Base-by-base conservation (phyloP, 495 filamentous ascomycete genomes). In the Aspergillus campestris region DNA sequence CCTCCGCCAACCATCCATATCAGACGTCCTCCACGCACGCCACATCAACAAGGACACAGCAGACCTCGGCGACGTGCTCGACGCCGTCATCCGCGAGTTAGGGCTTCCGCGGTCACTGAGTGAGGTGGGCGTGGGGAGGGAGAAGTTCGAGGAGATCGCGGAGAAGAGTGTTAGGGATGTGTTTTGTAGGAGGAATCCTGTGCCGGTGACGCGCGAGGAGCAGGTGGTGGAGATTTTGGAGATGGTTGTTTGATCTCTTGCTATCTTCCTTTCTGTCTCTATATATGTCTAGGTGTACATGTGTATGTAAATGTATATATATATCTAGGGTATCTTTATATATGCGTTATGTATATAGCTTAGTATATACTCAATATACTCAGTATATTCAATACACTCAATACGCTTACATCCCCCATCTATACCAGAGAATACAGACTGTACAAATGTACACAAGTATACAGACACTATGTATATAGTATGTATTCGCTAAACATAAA, bases 141-240 rank as follows among this genome's bases (percentile, higher is more conserved):
- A 82, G 13, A 61, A 72, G 54, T 55, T 81, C 13, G 71, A 74
- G 31, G 50, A 10, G 3, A 53, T 82, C 39, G 77, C 80, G 1
- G 65, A 65, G 43, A 62, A 70, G 30, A 79, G 73, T 51, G 49
- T 82, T 40, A 58, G 70, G 9, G 76, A 81, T 55, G 57, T 63
- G 31, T 78, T 71, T 65, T 69, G 65, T 41, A 49, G 60, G 46
- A 58, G 64, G 8, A 80, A 80, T 47, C 69, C 75, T 1, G 62
- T 75, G 8, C 69, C 76, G 4, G 48, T 80, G 40, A 64, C 38
- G 37, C 53, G 71, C 38, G 72, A 73, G 45, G 56, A 48, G 31
- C 77, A 81, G 46, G 77, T 79, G 1, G 35, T 78, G 59, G 73
- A 78, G 60, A 76, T 79, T 47, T 53, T 81, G 51, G 67, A 77